Base-by-base conservation (phyloP, 441 rosid species). In the Gossypium schwendimanii region DNA sequence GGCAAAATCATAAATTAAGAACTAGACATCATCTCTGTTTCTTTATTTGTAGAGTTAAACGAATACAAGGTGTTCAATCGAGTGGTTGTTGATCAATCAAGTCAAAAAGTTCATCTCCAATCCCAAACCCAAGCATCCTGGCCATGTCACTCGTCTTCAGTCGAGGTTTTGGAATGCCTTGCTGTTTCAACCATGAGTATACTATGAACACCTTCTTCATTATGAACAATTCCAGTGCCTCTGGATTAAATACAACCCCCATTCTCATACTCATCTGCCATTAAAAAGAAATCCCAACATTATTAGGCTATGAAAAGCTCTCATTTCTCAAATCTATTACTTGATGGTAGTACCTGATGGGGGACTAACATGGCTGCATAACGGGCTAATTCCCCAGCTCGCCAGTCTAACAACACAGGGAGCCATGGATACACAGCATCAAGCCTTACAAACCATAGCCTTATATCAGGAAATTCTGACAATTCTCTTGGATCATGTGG, bases 171-270 rank as follows among this genome's bases (percentile, higher is more conserved):
- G 90, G 84, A 64, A 87, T 62, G 41, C 85, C 69, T 44, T 86
- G 85, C 8, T 77, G 79, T 84, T 89, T 89, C 76, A 90, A 81
- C 97, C 95, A 92, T 0, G 83, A 74, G 53, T 94, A 89, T 28
- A 79, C 91, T 1, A 85, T 75, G 78, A 94, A 87, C 12, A 85
- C 95, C 72, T 90, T 91, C 66, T 77, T 84, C 98, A 92, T 88
- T 9, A 87, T 70, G 69, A 92, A 94, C 8, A 94, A 76, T 78
- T 92, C 97, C 70, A 88, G 63, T 2, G 97, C 98, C 86, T 94
- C 95, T 0, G 97, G 98, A 62, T 94, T 92, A 68, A 90, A 92
- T 58, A 92, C 97, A 0, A 91, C 86, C 3, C 97, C 98, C 93
- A 88, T 88, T 71, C 85, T 87, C 87, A 85, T 77, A 71, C 91